These are phyloP conservation scores for Bipolaris bicolor DNA, from an alignment of 2,329 filamentous ascomycete genomes.

Conservation along the genomic window DNA sequence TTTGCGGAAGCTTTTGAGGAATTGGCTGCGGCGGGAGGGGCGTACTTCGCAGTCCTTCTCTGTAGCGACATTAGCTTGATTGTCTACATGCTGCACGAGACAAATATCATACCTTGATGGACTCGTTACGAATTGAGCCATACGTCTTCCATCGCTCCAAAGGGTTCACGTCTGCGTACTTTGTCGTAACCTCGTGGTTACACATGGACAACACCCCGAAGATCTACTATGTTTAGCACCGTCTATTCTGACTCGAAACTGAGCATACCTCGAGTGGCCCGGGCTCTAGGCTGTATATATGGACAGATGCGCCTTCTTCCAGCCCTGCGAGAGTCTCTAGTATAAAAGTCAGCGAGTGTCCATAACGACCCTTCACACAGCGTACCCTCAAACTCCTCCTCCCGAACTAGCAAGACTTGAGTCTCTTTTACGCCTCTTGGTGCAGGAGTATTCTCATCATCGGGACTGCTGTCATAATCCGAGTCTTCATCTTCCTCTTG, in stretches of 20 bases:
- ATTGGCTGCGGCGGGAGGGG: conserved; percentile 43
- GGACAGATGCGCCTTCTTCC: conserved; percentile 75
- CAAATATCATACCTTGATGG: conserved; percentile 60
- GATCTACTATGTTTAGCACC: conserved; percentile 57
- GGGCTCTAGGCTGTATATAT: conserved; percentile 84
- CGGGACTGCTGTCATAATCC: conserved; percentile 21
- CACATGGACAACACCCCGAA: conserved; percentile 74
- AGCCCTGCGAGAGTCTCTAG: conserved; percentile 72
- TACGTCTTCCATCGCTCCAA: conserved; percentile 66
- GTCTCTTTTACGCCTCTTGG: conserved; percentile 55
- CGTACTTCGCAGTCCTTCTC: conserved; percentile 52
- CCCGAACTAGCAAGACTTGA: conserved; percentile 70
- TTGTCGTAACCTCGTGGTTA: conserved; percentile 65
- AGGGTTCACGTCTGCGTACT: conserved; percentile 65
- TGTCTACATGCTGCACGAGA: neutral
- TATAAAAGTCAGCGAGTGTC: conserved; percentile 17
- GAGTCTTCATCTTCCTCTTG: conserved; percentile 41
- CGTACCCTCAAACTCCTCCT: conserved; percentile 74
- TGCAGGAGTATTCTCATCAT: conserved; percentile 52
- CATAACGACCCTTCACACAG: neutral
- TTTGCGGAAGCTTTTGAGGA: conserved; percentile 20
- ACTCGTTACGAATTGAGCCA: conserved; percentile 75
- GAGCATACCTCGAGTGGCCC: conserved; percentile 67
- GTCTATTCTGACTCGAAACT: neutral
- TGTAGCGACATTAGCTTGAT: conserved; percentile 34